Evolutionary conservation across 176 grass and related monocot species (phyloP), one percentile per base, ranked within the genome.

Genomic region (Puccinellia tenuiflora): DNA sequence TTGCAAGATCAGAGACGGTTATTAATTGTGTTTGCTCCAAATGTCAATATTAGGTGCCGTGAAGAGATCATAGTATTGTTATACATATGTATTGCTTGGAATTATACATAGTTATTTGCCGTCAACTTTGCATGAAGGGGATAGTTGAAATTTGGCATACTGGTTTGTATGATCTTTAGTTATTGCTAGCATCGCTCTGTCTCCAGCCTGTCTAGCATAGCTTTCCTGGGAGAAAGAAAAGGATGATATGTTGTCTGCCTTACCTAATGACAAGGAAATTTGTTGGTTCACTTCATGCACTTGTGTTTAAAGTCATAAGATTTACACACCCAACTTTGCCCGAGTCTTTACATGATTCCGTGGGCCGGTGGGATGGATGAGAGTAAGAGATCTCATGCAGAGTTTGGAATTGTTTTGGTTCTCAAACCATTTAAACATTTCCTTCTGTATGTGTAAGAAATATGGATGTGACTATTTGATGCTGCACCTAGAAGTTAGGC

Each of bases 401-500:
- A n/a, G 21, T 78, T 38, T 60, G 29, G 51, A 67, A 77, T 22
- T 34, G 0, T 82, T 87, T 77, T 81, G 20, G 21, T 10, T 66
- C 11, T 20, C 10, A 31, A 25, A 78, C 42, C 17, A 72, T 17
- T 33, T 22, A 72, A 34, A 84, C 3, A 0, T 46, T 73, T 79
- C n/a, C 48, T 64, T 55, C 34, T 16, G 22, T 84, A 79, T 11
- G 18, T 3, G 15, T 21, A 35, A 54, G 71, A 24, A 71, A 37
- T 42, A 38, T 17, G 11, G 10, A 34, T 13, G 4, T 53, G 63
- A 76, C 34, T 39, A 14, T 77, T 12, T 10, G 1, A 15, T 72
- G 52, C 47, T 65, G 79, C 54, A 77, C 70, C 76, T 70, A 43
- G 35, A 18, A 74, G 24, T 85, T 46, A 77, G 54, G 21, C 21